phyloP scores from a whole-genome alignment of 257 asterid genomes.

The Nicotiana benthamiana region DNA sequence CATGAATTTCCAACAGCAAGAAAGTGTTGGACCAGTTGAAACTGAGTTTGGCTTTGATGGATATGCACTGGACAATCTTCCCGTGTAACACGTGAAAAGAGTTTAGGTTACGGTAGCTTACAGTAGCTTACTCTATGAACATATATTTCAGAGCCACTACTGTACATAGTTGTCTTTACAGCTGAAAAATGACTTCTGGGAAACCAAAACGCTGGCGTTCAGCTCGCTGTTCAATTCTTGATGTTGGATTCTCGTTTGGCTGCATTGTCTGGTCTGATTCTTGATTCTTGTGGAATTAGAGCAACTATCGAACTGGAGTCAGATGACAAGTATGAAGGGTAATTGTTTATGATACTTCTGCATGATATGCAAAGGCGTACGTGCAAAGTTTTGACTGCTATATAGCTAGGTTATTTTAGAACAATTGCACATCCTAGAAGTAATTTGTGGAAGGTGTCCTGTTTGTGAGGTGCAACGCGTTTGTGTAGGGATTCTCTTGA shows the following conservation, averaged over 20 bases:
- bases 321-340: neutral
- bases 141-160: slow-evolving; percentile 13
- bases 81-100: slow-evolving; percentile 29
- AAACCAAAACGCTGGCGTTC: neutral
- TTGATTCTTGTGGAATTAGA: slow-evolving; percentile 1
- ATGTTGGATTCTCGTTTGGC: neutral
- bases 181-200: slow-evolving; percentile 17
- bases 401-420: slow-evolving; percentile 26
- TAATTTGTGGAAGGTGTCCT: neutral
- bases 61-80: slow-evolving; percentile 59
- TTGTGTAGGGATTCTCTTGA: neutral
- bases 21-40: slow-evolving; percentile 45
- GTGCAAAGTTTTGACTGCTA: slow-evolving; percentile 37
- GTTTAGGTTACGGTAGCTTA: neutral
- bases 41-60: slow-evolving; percentile 65
- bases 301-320: neutral
- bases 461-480: neutral
- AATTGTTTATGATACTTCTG: slow-evolving; percentile 27
- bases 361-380: slow-evolving; percentile 39
- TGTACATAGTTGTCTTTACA: slow-evolving; percentile 36
- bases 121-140: slow-evolving; percentile 1
- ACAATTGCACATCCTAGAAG: slow-evolving; percentile 2
- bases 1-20: slow-evolving; percentile 41
- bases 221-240: slow-evolving; percentile 1
- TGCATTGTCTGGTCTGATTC: neutral